These are phyloP conservation scores for Talaromyces sp. DNA, from an alignment of 2,329 filamentous ascomycete species.

Conservation along the genomic window DNA sequence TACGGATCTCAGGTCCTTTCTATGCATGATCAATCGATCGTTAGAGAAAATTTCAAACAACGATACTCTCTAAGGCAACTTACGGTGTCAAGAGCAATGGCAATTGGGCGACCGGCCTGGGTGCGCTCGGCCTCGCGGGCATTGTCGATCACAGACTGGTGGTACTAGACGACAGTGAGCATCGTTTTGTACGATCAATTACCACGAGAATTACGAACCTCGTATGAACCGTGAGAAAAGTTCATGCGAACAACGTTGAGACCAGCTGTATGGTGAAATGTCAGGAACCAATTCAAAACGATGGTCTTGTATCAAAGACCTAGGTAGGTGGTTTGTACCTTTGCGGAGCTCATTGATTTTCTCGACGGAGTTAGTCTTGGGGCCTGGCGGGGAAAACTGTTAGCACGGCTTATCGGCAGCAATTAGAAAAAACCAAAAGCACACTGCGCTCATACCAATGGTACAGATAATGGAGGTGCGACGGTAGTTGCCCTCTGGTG, in stretches of 20 bases:
- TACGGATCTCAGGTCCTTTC: constrained; percentile 85
- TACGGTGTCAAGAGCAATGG: constrained; percentile 85
- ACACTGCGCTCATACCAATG: constrained; percentile 59
- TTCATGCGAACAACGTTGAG: constrained; percentile 99
- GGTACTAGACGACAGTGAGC: constrained; percentile 59
- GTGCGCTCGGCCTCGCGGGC: constrained; percentile 77
- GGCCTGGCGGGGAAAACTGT: constrained; percentile 51
- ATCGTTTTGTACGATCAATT: neutral
- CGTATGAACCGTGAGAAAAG: constrained; percentile 92
- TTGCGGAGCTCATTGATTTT: constrained; percentile 92
- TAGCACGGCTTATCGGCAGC: constrained; percentile 19
- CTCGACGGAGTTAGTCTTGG: constrained; percentile 97
- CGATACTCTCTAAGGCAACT: constrained; percentile 35
- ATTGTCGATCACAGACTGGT: constrained; percentile 97
- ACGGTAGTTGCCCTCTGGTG: constrained; percentile 84
- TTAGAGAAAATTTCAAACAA: constrained; percentile 11
- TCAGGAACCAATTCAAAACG: neutral
- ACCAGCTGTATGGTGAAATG: constrained; percentile 54
- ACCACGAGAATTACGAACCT: constrained; percentile 40
- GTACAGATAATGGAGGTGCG: constrained; percentile 98
- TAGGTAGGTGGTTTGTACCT: constrained; percentile 34
- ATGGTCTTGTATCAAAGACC: neutral
- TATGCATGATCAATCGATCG: constrained; percentile 24
- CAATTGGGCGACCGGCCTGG: constrained; percentile 78
- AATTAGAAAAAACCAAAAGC: constrained; percentile 6